Conservation (phyloP, 1,284 basidiomycete genomes). For the Sanghuangporus baumii region DNA sequence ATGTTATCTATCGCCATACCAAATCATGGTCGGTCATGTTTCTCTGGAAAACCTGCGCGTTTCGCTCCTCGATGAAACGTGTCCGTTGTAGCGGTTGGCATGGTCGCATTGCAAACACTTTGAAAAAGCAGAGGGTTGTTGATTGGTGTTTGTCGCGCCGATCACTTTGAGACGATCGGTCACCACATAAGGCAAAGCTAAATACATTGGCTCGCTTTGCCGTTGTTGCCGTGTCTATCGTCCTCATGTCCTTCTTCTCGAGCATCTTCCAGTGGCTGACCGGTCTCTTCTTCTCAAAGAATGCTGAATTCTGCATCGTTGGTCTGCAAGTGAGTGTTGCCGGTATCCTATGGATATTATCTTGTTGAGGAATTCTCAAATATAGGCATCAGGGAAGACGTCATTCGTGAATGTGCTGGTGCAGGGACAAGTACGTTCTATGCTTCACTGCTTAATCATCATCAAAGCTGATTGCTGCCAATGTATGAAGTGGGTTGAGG, state of each 20-base stretch:
- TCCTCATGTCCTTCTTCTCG: constrained; percentile 43
- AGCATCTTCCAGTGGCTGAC: constrained; percentile 65
- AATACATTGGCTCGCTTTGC: neutral
- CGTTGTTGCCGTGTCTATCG: neutral
- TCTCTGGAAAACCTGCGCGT: too few relatives aligned
- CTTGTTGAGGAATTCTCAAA: constrained; percentile 17
- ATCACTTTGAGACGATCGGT: neutral
- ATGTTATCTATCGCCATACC: too few relatives aligned
- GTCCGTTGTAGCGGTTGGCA: too few relatives aligned
- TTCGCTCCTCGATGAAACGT: too few relatives aligned
- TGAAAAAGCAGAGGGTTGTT: too few relatives aligned
- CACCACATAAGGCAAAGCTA: neutral
- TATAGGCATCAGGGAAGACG: constrained; percentile 88
- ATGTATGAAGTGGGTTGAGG: constrained; percentile 72
- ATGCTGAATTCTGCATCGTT: constrained; percentile 90
- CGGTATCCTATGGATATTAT: neutral
- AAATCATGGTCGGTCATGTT: too few relatives aligned
- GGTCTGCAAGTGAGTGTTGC: constrained; percentile 70
- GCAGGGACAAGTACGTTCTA: constrained; percentile 63
- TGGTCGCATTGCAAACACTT: too few relatives aligned
- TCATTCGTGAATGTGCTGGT: constrained; percentile 91
- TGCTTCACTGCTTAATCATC: neutral
- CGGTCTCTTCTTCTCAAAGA: constrained; percentile 81
- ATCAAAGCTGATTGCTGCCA: neutral
- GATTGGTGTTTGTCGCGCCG: neutral